Evolutionary conservation across 768 basidiomycete species (phyloP).

Genomic region (Mrakia gelida): DNA sequence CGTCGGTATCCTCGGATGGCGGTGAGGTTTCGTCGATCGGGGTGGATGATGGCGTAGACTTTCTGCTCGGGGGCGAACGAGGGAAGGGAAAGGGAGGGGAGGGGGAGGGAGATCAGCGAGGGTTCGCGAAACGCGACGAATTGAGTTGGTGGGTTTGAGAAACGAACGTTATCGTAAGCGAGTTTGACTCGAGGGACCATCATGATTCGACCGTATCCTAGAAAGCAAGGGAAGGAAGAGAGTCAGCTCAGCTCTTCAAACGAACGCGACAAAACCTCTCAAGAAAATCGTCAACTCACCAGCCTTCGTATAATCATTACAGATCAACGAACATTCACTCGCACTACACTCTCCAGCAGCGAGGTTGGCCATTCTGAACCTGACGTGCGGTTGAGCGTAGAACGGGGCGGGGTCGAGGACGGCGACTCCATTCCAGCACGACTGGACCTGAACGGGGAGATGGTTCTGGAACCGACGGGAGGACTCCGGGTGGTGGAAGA

Average conservation of each 20-base stretch:
- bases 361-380: conserved; percentile 91
- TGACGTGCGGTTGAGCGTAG: conserved; percentile 82
- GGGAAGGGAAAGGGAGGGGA: not conserved
- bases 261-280: too few relatives aligned
- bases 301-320: conserved; percentile 50
- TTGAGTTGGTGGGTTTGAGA: not conserved
- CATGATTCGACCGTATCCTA: conserved; percentile 88
- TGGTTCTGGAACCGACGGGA: conserved; percentile 81
- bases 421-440: conserved; percentile 98
- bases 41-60: conserved; percentile 94
- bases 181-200: conserved; percentile 97
- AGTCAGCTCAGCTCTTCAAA: too few relatives aligned
- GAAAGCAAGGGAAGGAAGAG: too few relatives aligned
- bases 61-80: conserved; percentile 52
- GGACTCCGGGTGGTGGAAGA: conserved; percentile 80
- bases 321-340: conserved; percentile 90
- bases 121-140: not conserved
- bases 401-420: conserved; percentile 93
- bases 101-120: not conserved
- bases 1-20: conserved; percentile 89
- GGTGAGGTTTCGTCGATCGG: conserved; percentile 81
- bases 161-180: conserved; percentile 79
- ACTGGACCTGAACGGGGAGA: conserved; percentile 91
- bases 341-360: conserved; percentile 89
- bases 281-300: not conserved